phyloP scores from a whole-genome alignment of 2,329 filamentous ascomycete species.

The Paraphoma sp. region DNA sequence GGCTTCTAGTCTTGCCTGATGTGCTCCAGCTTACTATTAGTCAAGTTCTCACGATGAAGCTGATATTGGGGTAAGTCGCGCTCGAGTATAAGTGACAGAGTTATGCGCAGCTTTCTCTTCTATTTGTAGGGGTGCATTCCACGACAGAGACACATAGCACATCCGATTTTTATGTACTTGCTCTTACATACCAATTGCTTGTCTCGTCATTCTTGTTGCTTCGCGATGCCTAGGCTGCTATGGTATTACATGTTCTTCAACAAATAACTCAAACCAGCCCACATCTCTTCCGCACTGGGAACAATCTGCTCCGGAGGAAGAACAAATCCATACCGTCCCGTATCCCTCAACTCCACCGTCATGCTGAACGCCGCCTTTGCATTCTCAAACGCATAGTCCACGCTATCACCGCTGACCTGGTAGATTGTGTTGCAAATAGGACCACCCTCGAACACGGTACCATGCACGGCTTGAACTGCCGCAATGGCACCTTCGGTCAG shows the following conservation, averaged over 20 bases:
- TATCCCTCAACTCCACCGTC: constrained; percentile 59
- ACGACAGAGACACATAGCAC: no score
- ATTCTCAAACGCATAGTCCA: constrained; percentile 54
- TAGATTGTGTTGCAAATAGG: constrained; percentile 68
- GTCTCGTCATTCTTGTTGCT: no score
- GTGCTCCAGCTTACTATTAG: no score
- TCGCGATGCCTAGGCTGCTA: no score
- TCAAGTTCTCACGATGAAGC: no score
- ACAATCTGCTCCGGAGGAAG: constrained; percentile 58
- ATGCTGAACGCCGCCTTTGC: constrained; percentile 54
- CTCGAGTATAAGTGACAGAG: no score
- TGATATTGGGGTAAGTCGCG: no score
- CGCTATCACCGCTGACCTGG: constrained; percentile 56
- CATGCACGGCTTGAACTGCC: constrained; percentile 64
- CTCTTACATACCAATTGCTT: no score
- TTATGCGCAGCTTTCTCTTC: no score
- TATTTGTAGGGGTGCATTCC: no score
- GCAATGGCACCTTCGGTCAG: constrained; percentile 58
- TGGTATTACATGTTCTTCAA: constrained; percentile 36
- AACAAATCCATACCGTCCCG: constrained; percentile 57
- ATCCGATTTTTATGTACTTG: no score
- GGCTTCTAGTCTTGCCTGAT: no score
- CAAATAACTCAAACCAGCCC: constrained; percentile 49
- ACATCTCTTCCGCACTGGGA: constrained; percentile 56
- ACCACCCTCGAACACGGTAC: constrained; percentile 51